Percentiles rank a stretch among this genome's conserved stretches.
Conservation (phyloP, 2,329 filamentous ascomycete genomes). For the Beauveria scarabaeidicola region DNA sequence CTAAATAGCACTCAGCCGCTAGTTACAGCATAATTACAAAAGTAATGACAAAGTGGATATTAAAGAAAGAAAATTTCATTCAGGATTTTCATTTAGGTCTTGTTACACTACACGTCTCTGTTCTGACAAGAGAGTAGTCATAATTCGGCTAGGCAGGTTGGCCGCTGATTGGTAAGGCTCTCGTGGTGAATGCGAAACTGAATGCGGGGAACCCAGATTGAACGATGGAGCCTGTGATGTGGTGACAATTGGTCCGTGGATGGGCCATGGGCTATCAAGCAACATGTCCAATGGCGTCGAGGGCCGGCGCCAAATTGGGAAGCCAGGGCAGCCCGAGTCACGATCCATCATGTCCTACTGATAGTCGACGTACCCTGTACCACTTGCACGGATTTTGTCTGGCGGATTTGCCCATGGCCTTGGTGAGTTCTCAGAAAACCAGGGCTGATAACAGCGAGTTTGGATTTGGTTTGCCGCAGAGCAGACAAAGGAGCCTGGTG, state of each 20-base stretch:
- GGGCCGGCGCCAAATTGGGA: constrained; percentile 3
- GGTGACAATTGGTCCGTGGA: constrained; percentile 1
- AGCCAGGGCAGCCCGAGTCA: not conserved
- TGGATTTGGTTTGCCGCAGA: not conserved
- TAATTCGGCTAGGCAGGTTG: not conserved
- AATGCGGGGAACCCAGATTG: constrained; percentile 4
- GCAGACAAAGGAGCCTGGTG: not conserved
- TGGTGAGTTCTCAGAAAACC: not conserved
- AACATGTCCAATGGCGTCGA: constrained; percentile 5
- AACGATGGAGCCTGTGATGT: not conserved
- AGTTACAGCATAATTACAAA: too few relatives aligned
- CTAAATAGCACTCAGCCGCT: too few relatives aligned
- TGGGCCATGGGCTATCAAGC: not conserved
- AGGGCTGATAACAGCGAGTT: not conserved
- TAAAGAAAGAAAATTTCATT: too few relatives aligned
- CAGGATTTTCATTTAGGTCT: too few relatives aligned
- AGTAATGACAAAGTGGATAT: too few relatives aligned
- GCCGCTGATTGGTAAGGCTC: not conserved
- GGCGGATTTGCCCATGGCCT: not conserved
- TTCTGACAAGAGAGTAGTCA: not conserved
- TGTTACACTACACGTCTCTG: not conserved
- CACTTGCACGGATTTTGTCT: not conserved
- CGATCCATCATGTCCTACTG: not conserved
- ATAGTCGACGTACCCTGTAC: not conserved
- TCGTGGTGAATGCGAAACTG: not conserved